Evolutionary conservation across 2,329 filamentous ascomycete species (phyloP).

Genomic region (Calonectria crousiana): DNA sequence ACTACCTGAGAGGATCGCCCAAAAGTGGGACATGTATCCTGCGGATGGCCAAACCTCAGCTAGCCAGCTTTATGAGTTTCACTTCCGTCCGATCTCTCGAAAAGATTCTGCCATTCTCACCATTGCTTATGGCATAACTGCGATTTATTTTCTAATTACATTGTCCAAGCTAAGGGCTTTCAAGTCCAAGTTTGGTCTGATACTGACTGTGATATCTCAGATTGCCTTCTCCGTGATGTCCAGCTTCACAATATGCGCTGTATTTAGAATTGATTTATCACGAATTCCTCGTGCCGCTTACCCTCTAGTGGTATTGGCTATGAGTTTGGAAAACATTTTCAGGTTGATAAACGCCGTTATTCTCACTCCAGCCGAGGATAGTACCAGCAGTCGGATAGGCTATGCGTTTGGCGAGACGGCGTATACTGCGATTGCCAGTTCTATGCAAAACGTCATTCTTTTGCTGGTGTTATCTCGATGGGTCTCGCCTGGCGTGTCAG

Average conservation of each 20-base stretch:
- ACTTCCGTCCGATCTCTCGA: constrained; percentile 79
- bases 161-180: constrained; percentile 79
- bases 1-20: constrained; percentile 61
- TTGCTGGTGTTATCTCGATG: constrained; percentile 74
- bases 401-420: constrained; percentile 81
- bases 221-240: constrained; percentile 80
- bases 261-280: constrained; percentile 80
- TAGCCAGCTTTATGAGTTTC: constrained; percentile 81
- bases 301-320: constrained; percentile 80
- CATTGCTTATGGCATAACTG: constrained; percentile 73
- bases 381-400: constrained; percentile 76
- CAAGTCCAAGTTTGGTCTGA: constrained; percentile 80
- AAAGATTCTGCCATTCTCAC: constrained; percentile 74
- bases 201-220: constrained; percentile 77
- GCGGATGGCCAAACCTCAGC: constrained; percentile 63
- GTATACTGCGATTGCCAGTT: constrained; percentile 75
- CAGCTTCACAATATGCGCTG: constrained; percentile 83
- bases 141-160: constrained; percentile 74
- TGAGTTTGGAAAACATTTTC: constrained; percentile 85
- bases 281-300: constrained; percentile 81
- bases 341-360: constrained; percentile 83
- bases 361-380: constrained; percentile 75
- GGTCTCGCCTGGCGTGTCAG: constrained; percentile 77
- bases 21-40: constrained; percentile 76
- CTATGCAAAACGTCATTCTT: constrained; percentile 76